A percentile compares a stretch with the other conserved stretches of the same genome.
phyloP scores from a whole-genome alignment of 805 yeast genomes.

The Hanseniaspora taiwanica region DNA sequence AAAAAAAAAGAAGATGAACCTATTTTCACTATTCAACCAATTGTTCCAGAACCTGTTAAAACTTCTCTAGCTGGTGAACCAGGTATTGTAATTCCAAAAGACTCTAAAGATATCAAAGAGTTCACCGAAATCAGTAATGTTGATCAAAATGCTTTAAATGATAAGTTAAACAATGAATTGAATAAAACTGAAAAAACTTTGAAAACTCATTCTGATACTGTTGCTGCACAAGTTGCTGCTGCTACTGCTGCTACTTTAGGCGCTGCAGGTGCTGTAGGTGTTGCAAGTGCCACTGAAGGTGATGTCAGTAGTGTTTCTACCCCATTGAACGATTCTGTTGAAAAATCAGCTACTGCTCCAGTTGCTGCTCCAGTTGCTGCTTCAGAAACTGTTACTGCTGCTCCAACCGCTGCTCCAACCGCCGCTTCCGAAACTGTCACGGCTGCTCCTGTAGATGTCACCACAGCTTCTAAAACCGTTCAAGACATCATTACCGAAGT shows the following conservation, averaged over 20 bases:
- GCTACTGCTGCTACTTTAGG: too few relatives aligned
- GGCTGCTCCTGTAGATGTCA: constrained; percentile 1
- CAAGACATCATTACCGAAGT: too few relatives aligned
- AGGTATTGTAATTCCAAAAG: constrained; percentile 29
- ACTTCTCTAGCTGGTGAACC: constrained; percentile 34
- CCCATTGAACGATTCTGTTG: too few relatives aligned
- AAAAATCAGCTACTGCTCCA: constrained; percentile 3
- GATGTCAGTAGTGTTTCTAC: too few relatives aligned
- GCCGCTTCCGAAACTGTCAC: too few relatives aligned
- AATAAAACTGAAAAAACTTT: constrained; percentile 9
- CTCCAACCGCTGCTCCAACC: neutral
- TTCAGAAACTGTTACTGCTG: constrained; percentile 6
- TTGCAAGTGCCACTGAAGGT: too few relatives aligned
- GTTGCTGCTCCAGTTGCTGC: too few relatives aligned
- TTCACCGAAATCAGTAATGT: constrained; percentile 26
- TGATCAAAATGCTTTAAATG: constrained; percentile 1
- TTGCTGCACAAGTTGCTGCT: constrained; percentile 2
- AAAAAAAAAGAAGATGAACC: constrained; percentile 1
- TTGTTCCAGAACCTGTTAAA: constrained; percentile 3
- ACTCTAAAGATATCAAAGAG: constrained; percentile 35
- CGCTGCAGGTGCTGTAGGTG: too few relatives aligned
- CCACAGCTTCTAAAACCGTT: too few relatives aligned
- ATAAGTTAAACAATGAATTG: constrained; percentile 6
- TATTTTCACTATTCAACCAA: constrained; percentile 2
- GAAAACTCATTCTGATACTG: neutral